phyloP scores from a whole-genome alignment of 2,329 filamentous ascomycete genomes.

The Claviceps humidiphila region DNA sequence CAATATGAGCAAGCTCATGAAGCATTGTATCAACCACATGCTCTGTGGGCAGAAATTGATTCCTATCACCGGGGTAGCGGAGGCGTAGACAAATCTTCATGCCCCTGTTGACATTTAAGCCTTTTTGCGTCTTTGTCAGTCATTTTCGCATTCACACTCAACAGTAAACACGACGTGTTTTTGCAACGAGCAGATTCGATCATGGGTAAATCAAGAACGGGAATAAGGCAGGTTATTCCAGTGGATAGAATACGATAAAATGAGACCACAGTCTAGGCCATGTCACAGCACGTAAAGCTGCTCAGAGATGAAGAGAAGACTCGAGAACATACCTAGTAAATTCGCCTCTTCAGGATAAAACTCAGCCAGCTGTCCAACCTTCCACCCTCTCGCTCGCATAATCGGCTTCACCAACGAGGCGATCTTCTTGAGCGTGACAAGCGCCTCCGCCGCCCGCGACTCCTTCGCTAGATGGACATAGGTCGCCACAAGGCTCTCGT shows the following conservation, averaged over 20 bases:
- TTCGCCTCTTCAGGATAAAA: conserved; percentile 68
- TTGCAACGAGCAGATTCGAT: no score
- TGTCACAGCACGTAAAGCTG: background rate
- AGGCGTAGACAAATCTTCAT: conserved; percentile 72
- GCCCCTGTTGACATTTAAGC: conserved; percentile 65
- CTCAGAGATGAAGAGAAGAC: background rate
- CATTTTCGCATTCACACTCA: background rate
- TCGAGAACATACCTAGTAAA: conserved; percentile 45
- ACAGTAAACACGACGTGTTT: background rate
- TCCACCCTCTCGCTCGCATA: conserved; percentile 79
- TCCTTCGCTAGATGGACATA: conserved; percentile 36
- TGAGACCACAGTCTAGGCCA: background rate
- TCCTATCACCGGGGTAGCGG: conserved; percentile 59
- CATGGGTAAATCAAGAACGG: no score
- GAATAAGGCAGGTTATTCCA: background rate
- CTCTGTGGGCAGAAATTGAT: conserved; percentile 69
- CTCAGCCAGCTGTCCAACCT: conserved; percentile 64
- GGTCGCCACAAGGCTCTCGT: conserved; percentile 30
- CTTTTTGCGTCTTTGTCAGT: conserved; percentile 19
- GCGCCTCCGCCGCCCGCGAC: conserved; percentile 34
- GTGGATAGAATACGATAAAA: background rate
- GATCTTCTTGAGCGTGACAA: conserved; percentile 58
- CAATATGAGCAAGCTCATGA: conserved; percentile 84
- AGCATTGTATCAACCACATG: conserved; percentile 81
- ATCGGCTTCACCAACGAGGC: conserved; percentile 88